These are phyloP conservation scores for Phytophthora agathidicida DNA, from an alignment of 352 stramenopile genomes.

Conservation along the genomic window DNA sequence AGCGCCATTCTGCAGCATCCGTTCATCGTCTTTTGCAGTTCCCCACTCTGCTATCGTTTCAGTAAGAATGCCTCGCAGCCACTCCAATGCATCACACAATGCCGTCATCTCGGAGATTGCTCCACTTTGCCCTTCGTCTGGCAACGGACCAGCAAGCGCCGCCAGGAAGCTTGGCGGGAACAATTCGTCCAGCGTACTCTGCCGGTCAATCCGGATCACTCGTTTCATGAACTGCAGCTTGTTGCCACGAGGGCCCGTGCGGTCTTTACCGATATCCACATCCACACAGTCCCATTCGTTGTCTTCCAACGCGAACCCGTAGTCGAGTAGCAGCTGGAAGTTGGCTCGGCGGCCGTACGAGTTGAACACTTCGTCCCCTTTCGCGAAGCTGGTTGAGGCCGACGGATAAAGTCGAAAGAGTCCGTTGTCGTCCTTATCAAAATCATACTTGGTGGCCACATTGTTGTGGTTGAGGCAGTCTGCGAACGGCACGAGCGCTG, in stretches of 20 bases:
- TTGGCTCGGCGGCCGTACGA: conserved; percentile 91
- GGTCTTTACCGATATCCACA: conserved; percentile 55
- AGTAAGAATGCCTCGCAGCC: conserved; percentile 29
- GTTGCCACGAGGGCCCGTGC: conserved; percentile 22
- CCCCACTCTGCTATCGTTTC: conserved; percentile 28
- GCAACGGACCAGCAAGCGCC: conserved; percentile 21
- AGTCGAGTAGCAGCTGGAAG: conserved; percentile 91
- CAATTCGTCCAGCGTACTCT: conserved; percentile 55
- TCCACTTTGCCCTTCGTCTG: conserved; percentile 20
- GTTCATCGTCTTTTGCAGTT: conserved; percentile 25
- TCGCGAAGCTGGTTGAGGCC: conserved; percentile 52
- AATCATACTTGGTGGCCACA: conserved; percentile 90
- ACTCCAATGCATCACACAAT: conserved; percentile 29
- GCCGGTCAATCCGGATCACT: conserved; percentile 53
- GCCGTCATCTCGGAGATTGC: conserved; percentile 6
- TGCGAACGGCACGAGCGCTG: conserved; percentile 90
- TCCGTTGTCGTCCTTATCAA: conserved; percentile 57
- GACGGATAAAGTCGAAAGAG: conserved; percentile 79
- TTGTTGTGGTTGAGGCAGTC: conserved; percentile 94
- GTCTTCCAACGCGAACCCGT: conserved; percentile 89
- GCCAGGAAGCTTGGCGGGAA: conserved; percentile 42
- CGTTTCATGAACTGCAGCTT: conserved; percentile 55
- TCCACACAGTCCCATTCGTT: conserved; percentile 91
- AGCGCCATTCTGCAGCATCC: conserved; percentile 21
- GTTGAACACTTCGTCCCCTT: conserved; percentile 90